Evolutionary conservation across 192 early-diverging fungal species (phyloP).

Genomic region (Entomortierella lignicola): DNA sequence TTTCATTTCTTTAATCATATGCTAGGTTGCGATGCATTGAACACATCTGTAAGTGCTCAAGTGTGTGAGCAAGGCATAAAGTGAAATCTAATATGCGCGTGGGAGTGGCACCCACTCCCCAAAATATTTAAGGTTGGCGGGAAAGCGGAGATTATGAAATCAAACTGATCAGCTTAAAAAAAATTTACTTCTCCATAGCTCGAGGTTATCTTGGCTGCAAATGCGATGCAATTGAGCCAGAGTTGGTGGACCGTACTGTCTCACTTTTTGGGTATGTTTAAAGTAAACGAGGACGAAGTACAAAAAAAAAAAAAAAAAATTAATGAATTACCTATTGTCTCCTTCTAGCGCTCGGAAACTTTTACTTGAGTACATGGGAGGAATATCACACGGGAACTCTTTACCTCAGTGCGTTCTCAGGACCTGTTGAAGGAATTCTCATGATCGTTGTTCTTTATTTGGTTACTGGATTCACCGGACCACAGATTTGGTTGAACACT

Average conservation of each 20-base stretch:
- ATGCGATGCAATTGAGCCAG: conserved; percentile 46
- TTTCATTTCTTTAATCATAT: conserved; percentile 6
- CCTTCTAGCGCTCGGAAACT: conserved; percentile 76
- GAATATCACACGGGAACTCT: conserved; percentile 92
- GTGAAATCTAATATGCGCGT: conserved; percentile 1
- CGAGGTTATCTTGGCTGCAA: conserved; percentile 47
- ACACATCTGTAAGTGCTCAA: conserved; percentile 57
- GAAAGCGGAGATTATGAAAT: background rate
- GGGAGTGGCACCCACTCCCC: background rate
- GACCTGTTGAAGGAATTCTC: conserved; percentile 92
- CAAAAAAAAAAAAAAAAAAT: background rate
- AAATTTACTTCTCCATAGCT: conserved; percentile 15
- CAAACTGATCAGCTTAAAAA: background rate
- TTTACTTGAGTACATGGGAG: conserved; percentile 95
- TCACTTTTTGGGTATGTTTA: conserved; percentile 42
- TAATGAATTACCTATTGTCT: background rate
- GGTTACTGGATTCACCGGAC: conserved; percentile 67
- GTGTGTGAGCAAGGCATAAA: background rate
- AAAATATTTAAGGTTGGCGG: conserved; percentile 30
- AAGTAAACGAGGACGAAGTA: background rate
- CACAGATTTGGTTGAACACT: conserved; percentile 55
- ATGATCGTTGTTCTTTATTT: conserved; percentile 71
- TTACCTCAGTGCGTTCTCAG: conserved; percentile 86
- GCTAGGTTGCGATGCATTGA: conserved; percentile 69
- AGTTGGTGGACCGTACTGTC: conserved; percentile 54